A percentile compares a stretch with the other conserved stretches of the same genome.
Evolutionary conservation across 345 rosid genomes (phyloP).

Genomic region (Populus ilicifolia): DNA sequence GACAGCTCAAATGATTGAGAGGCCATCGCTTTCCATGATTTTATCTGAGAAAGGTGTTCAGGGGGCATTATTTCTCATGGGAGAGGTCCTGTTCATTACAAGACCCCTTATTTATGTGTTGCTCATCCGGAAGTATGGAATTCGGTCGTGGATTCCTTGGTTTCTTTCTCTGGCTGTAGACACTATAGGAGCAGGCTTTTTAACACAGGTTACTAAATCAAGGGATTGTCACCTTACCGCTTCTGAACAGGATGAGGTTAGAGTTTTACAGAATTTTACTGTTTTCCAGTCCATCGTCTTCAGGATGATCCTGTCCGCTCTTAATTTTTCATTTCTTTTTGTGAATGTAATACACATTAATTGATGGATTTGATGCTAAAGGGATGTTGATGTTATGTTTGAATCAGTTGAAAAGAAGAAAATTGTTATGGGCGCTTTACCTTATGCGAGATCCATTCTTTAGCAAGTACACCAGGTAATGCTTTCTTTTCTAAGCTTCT

Average conservation of each 20-base stretch:
- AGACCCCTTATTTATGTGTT: slow-evolving; percentile 92
- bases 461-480: slow-evolving; percentile 73
- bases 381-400: slow-evolving; percentile 10
- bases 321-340: neutral
- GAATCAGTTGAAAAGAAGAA: slow-evolving; percentile 71
- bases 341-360: neutral
- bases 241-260: slow-evolving; percentile 75
- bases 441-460: slow-evolving; percentile 97
- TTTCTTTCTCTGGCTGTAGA: slow-evolving; percentile 73
- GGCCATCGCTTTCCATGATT: slow-evolving; percentile 45
- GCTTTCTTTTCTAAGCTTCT: neutral
- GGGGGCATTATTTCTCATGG: slow-evolving; percentile 60
- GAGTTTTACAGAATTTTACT: slow-evolving; percentile 9
- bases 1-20: slow-evolving; percentile 40
- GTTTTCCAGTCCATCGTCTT: neutral
- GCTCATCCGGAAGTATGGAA: slow-evolving; percentile 71
- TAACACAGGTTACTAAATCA: slow-evolving; percentile 39
- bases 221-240: slow-evolving; percentile 40
- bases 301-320: neutral
- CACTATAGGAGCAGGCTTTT: slow-evolving; percentile 48
- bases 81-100: slow-evolving; percentile 67
- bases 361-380: slow-evolving; percentile 4
- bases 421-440: slow-evolving; percentile 84
- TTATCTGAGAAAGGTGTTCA: slow-evolving; percentile 63
- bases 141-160: slow-evolving; percentile 93